Percentiles rank a stretch among this genome's conserved stretches.
Conservation (phyloP, 129 eudicot species). For the Pittosporum tobira region DNA sequence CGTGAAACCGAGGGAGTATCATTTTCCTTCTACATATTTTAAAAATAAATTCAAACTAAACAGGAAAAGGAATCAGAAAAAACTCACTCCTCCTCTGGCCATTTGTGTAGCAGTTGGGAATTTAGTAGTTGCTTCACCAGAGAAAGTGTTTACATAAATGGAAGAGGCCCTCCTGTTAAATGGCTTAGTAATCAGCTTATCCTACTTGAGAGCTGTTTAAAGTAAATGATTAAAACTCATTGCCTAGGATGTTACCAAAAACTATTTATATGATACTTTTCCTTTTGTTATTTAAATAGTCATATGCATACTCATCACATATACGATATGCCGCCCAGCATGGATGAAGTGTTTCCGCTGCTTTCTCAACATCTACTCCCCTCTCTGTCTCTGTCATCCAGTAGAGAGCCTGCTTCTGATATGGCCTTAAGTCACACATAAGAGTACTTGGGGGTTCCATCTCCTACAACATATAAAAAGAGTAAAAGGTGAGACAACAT, state of each 20-base stretch:
- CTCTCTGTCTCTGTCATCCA: constrained; percentile 80
- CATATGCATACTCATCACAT: constrained; percentile 56
- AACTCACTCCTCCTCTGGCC: constrained; percentile 80
- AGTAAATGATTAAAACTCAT: neutral
- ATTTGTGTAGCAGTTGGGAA: constrained; percentile 67
- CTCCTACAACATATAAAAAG: constrained; percentile 30
- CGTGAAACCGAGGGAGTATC: too few species aligned
- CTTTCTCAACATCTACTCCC: constrained; percentile 63
- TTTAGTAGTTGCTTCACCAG: constrained; percentile 81
- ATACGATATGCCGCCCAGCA: constrained; percentile 82
- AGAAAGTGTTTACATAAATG: constrained; percentile 66
- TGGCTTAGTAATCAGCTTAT: neutral
- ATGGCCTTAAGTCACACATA: constrained; percentile 64
- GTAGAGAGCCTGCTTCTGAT: constrained; percentile 78
- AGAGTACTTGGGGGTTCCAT: constrained; percentile 68
- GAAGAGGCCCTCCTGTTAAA: constrained; percentile 60
- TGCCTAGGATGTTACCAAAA: neutral
- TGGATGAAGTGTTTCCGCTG: constrained; percentile 65
- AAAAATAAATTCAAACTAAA: neutral
- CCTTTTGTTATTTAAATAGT: neutral
- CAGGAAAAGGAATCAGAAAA: neutral
- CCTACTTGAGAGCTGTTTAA: neutral
- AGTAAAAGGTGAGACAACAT: neutral
- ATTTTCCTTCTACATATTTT: too few species aligned
- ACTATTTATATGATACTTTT: neutral